phyloP scores from a whole-genome alignment of 2,329 filamentous ascomycete genomes.

The Cercospora sp. region DNA sequence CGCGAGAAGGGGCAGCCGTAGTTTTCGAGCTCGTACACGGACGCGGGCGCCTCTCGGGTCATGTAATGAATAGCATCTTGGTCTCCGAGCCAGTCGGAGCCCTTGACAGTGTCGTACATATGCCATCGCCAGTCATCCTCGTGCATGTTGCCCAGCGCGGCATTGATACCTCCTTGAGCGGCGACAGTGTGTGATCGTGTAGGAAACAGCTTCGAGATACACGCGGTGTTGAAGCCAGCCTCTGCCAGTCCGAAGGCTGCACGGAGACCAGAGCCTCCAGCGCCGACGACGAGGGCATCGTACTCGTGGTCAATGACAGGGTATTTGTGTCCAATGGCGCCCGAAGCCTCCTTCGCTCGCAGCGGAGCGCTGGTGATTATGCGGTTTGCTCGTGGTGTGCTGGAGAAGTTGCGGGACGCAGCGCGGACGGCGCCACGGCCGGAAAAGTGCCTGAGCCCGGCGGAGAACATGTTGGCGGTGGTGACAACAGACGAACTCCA shows the following conservation, averaged over 20 bases:
- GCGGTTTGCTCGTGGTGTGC: constrained; percentile 76
- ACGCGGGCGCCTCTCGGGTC: constrained; percentile 89
- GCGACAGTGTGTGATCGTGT: constrained; percentile 84
- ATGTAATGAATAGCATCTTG: constrained; percentile 99
- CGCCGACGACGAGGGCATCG: constrained; percentile 91
- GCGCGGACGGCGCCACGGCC: constrained; percentile 38
- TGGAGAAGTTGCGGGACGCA: constrained; percentile 70
- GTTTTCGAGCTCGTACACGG: constrained; percentile 92
- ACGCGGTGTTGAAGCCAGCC: constrained; percentile 86
- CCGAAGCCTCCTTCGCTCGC: constrained; percentile 88
- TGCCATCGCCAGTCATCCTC: constrained; percentile 99
- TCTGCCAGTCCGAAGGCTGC: constrained; percentile 84
- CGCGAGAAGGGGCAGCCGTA: constrained; percentile 96
- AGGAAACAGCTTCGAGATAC: constrained; percentile 82
- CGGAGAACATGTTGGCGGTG: constrained; percentile 39
- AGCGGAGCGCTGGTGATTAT: constrained; percentile 79
- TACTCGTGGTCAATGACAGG: constrained; percentile 99
- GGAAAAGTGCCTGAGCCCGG: constrained; percentile 39
- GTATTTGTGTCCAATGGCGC: constrained; percentile 85
- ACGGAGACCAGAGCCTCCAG: constrained; percentile 76
- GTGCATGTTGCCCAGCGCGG: constrained; percentile 92
- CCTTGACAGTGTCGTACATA: constrained; percentile 99
- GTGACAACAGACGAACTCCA: constrained; percentile 1
- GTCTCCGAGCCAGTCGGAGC: constrained; percentile 95
- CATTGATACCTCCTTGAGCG: constrained; percentile 76